Base-by-base conservation (phyloP, 305 asterid genomes). In the Fraxinus velutina region DNA sequence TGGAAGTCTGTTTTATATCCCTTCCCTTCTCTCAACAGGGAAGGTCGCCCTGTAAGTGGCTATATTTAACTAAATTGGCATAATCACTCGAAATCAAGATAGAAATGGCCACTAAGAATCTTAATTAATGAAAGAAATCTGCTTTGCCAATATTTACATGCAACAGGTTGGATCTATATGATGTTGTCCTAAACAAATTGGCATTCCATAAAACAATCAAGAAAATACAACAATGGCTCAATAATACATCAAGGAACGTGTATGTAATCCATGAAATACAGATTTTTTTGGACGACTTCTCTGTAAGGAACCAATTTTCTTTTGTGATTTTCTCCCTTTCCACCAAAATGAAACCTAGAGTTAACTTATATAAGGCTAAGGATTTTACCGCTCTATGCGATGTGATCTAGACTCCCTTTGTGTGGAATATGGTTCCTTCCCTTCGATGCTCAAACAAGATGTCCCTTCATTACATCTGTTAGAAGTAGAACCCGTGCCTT, bases 401-500 rank as follows among this genome's bases (percentile, higher is more conserved):
- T 86, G 75, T 15, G 83, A 72, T 80, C 76, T 86, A 39, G 84
- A 85, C 78, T 89, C 93, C 29, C 47, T 81, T 2, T 78, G 81
- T 22, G 80, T 73, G 10, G 91, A 84, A 78, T 88, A 83, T 13
- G 87, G 71, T 29, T 84, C 93, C 78, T 83, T 86, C 19, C 66
- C 87, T 80, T 83, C 90, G 47, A 64, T 62, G 77, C 79, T 81
- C 78, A 50, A 50, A 47, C 81, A 83, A 75, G 87, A 71, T 62
- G 79, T 71, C 81, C 89, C 89, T 68, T 87, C 92, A 5, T 73
- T 37, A 57, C 79, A 83, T 84, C 90, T 90, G 78, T 75, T 91
- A 3, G 93, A 89, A 83, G 87, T 77, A n/a, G 95, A 88, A 80
- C 92, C 92, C 12, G 85, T 47, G 19, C 92, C 90, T 76, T 90